Evolutionary conservation across 148 eudicot species (phyloP), one percentile per base, ranked within the genome.

Genomic region (Suaeda aralocaspica): DNA sequence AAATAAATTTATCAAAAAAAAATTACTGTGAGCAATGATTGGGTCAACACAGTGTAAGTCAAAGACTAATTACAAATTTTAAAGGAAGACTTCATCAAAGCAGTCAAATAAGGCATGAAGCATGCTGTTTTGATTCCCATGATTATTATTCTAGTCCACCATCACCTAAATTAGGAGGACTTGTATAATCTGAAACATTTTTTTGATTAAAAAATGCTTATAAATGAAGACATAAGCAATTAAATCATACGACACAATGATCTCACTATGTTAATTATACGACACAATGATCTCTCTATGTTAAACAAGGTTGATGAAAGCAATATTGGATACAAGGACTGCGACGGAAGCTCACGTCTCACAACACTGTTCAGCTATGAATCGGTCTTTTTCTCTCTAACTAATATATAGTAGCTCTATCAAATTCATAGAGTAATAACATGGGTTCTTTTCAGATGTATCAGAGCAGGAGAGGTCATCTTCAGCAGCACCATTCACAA

Each of bases 91-190:
- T 71, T 49, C 1, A 25, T 28, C 45, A 39, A 34, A 56, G 4
- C 24, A 24, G 64, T 53, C 53, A 55, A n/a, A 2, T 39, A 77
- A 77, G 79, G 77, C 77, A 78, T 78, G 81, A 68, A 45, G 25
- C 81, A 78, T 77, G 80, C 80, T 46, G 77, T 68, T 78, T 66
- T 7, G 19, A 45, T 49, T 24, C 9, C 9, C 58, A 49, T 42
- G 44, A 42, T 65, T 71, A 44, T 57, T 59, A 42, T 26, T 21
- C 33, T 33, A 24, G 66, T 70, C 64, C 57, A 64, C 44, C 52
- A 70, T 52, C 60, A 34, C 50, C 59, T 21, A 4, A 3, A 41
- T 41, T 64, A 69, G 39, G n/a, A 29, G 49, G 41, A 28, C 14
- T 58, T 28, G 7, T 71, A 46, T 49, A 26, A 65, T 66, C 56